Evolutionary conservation across 2,329 filamentous ascomycete genomes (phyloP).

Genomic region (Blastomyces silverae): DNA sequence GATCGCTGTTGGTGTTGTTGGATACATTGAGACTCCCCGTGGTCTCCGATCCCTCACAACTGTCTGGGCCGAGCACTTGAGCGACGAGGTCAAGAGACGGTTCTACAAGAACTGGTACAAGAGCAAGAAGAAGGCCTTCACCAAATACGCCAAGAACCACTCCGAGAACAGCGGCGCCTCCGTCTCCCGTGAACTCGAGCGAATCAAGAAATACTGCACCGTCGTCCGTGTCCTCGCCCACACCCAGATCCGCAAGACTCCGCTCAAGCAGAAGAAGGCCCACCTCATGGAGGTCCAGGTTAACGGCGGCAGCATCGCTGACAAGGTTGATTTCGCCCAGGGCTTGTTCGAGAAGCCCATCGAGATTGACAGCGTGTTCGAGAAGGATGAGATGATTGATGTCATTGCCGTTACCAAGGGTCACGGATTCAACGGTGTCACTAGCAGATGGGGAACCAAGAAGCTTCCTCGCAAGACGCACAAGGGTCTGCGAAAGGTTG

Average conservation of each 20-base stretch:
- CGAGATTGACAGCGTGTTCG: constrained; percentile 86
- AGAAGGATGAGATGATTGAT: constrained; percentile 99
- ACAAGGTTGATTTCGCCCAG: constrained; percentile 95
- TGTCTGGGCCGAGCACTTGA: constrained; percentile 98
- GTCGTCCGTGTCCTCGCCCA: constrained; percentile 98
- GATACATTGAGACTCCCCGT: constrained; percentile 99
- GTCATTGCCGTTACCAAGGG: constrained; percentile 99
- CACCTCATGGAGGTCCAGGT: constrained; percentile 99
- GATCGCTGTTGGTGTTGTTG: constrained; percentile 99
- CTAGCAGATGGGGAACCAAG: constrained; percentile 98
- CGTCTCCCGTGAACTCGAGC: constrained; percentile 95
- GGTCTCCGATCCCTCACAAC: constrained; percentile 99
- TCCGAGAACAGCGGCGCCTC: constrained; percentile 84
- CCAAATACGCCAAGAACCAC: constrained; percentile 99
- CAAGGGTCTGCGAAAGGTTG: constrained; percentile 99
- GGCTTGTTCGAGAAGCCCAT: constrained; percentile 99
- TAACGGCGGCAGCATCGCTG: constrained; percentile 91
- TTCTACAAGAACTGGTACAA: constrained; percentile 99
- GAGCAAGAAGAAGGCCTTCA: constrained; percentile 99
- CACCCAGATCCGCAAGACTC: constrained; percentile 98
- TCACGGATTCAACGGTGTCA: constrained; percentile 97
- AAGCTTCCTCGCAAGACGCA: constrained; percentile 99
- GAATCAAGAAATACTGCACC: constrained; percentile 99
- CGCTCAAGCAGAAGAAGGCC: constrained; percentile 99
- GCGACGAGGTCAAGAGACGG: constrained; percentile 96